Base-by-base conservation (phyloP, 208 protist genomes). In the Phytomonas francai region DNA sequence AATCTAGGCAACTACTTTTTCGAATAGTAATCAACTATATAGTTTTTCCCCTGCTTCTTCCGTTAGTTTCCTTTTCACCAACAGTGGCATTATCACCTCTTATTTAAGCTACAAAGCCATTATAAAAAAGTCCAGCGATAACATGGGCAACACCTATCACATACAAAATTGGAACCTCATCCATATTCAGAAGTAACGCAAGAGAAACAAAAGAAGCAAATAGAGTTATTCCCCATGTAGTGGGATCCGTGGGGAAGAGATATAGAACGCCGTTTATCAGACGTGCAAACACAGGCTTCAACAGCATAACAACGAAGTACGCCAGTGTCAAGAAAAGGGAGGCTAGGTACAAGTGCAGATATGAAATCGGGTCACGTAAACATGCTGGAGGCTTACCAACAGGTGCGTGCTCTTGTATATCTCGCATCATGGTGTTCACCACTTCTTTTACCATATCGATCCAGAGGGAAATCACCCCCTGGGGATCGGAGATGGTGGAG, bases 181-280 rank as follows among this genome's bases (percentile, higher is more conserved):
- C 63, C 54, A 70, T 68, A 36, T 59, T 51, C 58, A 80, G 59
- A 28, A 87, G 39, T 3, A 69, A 27, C 5, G 68, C 63, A 32
- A 83, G 32, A 8, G 68, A 65, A 28, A 71, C 74, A 30, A 83
- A 2, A 31, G 75, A 70, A 32, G 73, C 49, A 34, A 80, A 25
- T 60, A 89, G 31, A 25, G 71, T 68, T 6, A 92, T 71, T 7
- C 78, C 71, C 86, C 86, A 92, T n/a, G 82, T 76, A 8, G 86
- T 92, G 27, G 86, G 86, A 66, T 92, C 74, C 1, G 80, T 87
- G 12, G 86, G 86, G 9, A 92, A 72, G 1, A 82, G 27, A 39
- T 75, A 76, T 36, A 73, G 80, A 12, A 84, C 56, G 30, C 57
- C 66, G 30, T 68, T 65, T 0, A 80, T 31, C 39, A 83, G 8